These are phyloP conservation scores for Fulvia fulva DNA, from an alignment of 2,329 filamentous ascomycete genomes.

Conservation along the genomic window DNA sequence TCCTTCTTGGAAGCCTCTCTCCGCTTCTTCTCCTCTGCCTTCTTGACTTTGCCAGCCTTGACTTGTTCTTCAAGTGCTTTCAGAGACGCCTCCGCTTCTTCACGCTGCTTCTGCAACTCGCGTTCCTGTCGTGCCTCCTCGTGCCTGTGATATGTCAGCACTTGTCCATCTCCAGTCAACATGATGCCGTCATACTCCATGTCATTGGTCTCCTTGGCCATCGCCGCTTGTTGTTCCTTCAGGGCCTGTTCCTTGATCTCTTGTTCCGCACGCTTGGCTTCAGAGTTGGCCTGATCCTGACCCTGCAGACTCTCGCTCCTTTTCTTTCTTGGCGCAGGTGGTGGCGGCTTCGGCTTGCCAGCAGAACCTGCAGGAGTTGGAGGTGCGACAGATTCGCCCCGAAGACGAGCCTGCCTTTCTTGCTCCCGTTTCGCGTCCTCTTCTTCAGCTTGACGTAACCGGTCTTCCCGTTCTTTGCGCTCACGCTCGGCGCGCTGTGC, in stretches of 20 bases:
- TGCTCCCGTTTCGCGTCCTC: constrained; percentile 86
- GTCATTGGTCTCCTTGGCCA: constrained; percentile 67
- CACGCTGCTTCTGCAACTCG: constrained; percentile 73
- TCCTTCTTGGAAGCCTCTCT: constrained; percentile 86
- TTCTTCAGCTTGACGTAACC: constrained; percentile 83
- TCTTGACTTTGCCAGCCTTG: constrained; percentile 86
- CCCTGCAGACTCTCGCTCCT: constrained; percentile 53
- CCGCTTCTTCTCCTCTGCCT: constrained; percentile 89
- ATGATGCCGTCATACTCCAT: constrained; percentile 68
- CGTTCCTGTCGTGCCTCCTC: constrained; percentile 72
- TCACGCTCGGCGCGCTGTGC: constrained; percentile 86
- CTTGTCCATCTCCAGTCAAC: background rate
- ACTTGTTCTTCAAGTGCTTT: constrained; percentile 92
- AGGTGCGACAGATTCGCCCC: constrained; percentile 67
- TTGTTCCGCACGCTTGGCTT: constrained; percentile 58
- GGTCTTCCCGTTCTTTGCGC: constrained; percentile 78
- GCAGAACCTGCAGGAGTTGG: constrained; percentile 47
- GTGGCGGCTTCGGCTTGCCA: constrained; percentile 51
- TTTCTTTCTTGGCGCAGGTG: constrained; percentile 70
- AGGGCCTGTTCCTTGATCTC: constrained; percentile 51
- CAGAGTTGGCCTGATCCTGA: constrained; percentile 49
- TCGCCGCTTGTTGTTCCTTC: constrained; percentile 68
- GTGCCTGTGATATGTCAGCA: constrained; percentile 53
- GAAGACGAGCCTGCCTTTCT: constrained; percentile 77
- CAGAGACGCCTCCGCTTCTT: constrained; percentile 76